Evolutionary conservation across 2,329 filamentous ascomycete species (phyloP), one percentile per base, ranked within the genome.

Genomic region (Sarocladium brachiariae): DNA sequence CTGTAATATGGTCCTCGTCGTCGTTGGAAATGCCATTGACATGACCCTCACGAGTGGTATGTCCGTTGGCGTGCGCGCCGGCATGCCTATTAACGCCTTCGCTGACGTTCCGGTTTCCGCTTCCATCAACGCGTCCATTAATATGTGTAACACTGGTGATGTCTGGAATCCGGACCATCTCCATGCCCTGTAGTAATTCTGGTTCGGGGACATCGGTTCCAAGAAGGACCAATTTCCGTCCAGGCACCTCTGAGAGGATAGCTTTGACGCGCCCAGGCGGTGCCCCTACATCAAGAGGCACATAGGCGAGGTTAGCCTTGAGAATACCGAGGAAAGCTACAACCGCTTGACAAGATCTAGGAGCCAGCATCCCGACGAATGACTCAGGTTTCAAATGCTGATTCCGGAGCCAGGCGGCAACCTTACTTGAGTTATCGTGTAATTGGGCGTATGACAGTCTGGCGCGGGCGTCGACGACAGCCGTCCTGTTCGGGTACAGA

Each of bases 271-370:
- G 54, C 0, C 11, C 50, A 5, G 13, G 25, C 16, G 61, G 60
- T 4, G 33, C 39, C 6, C 55, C 57, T 10, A 51, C 38, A 43
- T 62, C 59, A 0, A 63, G 46, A 0, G 61, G 61, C 4, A 63
- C 31, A 38, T 63, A 63, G 1, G 61, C 59, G 10, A 61, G 16
- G 27, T 54, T 55, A 1, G 60, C 57, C 39, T 61, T 62, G 4
- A 63, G 49, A 38, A 62, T 55, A 13, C 59, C 59, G 2, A 62
- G 19, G 31, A 55, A 54, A 1, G 58, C 55, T 9, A 58, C 38
- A n/a, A 60, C 50, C 13, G 59, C 55, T 49, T 56, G 30, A 9
- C 55, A 59, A 2, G 54, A 57, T 4, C 61, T 49, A 1, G 16
- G 21, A 2, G 59, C 52, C 3, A 56, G 39, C 8, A 61, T 57